These are phyloP conservation scores for Pseudotsuga menziesii DNA, from an alignment of 75 land plant genomes.

Conservation along the genomic window DNA sequence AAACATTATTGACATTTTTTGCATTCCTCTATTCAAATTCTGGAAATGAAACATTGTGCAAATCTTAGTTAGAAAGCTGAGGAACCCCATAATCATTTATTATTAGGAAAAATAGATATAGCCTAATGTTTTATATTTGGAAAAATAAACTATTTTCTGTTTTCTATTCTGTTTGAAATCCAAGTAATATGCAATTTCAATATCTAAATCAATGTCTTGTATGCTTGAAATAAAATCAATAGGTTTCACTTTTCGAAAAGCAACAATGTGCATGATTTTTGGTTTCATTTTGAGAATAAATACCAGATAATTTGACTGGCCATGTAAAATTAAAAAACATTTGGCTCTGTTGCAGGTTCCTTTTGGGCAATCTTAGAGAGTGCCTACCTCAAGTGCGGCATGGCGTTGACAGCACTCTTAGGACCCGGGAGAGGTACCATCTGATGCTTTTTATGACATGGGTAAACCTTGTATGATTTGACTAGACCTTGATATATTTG, in stretches of 20 bases:
- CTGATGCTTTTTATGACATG: slow-evolving; percentile 2
- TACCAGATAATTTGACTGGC: background rate
- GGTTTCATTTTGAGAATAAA: background rate
- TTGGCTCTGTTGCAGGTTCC: slow-evolving; percentile 35
- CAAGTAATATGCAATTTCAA: background rate
- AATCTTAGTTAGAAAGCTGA: background rate
- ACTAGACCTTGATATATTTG: background rate
- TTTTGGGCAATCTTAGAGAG: slow-evolving; percentile 58
- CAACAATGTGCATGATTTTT: background rate
- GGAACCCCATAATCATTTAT: background rate
- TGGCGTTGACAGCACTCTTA: slow-evolving; percentile 69
- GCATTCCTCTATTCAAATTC: background rate
- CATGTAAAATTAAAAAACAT: background rate
- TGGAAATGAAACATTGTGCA: background rate
- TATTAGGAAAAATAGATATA: background rate
- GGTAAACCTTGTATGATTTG: background rate
- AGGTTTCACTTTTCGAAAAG: background rate
- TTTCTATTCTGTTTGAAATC: background rate
- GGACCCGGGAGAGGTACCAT: slow-evolving; percentile 83
- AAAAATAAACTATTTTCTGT: background rate
- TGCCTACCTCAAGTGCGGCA: slow-evolving; percentile 65
- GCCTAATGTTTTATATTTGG: background rate
- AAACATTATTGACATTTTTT: background rate
- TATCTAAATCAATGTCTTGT: background rate
- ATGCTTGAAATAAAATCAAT: background rate